Conservation (phyloP, 495 filamentous ascomycete species). For the Penicillium chermesinum region DNA sequence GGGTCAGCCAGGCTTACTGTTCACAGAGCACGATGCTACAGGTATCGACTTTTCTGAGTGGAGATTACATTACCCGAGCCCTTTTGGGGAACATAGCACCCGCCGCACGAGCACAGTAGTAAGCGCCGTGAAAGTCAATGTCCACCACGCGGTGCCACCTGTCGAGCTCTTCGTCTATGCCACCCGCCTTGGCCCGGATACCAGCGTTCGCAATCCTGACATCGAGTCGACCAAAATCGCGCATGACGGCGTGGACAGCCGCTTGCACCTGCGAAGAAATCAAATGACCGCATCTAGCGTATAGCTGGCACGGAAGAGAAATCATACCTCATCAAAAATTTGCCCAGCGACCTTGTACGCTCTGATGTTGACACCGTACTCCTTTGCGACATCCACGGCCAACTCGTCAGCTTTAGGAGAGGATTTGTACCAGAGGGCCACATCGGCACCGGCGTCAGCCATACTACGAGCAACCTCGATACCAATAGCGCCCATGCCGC, state of each 20-base stretch:
- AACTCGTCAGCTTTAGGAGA: background rate
- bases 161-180: conserved; percentile 53
- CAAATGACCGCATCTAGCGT: too few relatives aligned
- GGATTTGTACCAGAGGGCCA: background rate
- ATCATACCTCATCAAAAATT: background rate
- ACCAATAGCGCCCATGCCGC: background rate
- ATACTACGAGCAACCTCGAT: background rate
- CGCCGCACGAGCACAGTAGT: conserved; percentile 68
- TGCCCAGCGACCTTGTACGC: background rate
- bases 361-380: background rate
- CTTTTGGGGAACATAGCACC: conserved; percentile 51
- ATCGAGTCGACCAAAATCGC: conserved; percentile 33
- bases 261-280: background rate
- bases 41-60: too few relatives aligned
- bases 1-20: too few relatives aligned
- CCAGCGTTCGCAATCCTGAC: conserved; percentile 67
- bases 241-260: background rate
- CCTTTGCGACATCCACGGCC: background rate
- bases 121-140: conserved; percentile 71
- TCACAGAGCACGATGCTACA: too few relatives aligned
- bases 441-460: background rate
- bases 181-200: conserved; percentile 56
- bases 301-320: too few relatives aligned
- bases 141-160: conserved; percentile 59
- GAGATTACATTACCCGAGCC: conserved; percentile 61